These are phyloP conservation scores for Verticillium longisporum DNA, from an alignment of 2,329 filamentous ascomycete species.

Conservation along the genomic window DNA sequence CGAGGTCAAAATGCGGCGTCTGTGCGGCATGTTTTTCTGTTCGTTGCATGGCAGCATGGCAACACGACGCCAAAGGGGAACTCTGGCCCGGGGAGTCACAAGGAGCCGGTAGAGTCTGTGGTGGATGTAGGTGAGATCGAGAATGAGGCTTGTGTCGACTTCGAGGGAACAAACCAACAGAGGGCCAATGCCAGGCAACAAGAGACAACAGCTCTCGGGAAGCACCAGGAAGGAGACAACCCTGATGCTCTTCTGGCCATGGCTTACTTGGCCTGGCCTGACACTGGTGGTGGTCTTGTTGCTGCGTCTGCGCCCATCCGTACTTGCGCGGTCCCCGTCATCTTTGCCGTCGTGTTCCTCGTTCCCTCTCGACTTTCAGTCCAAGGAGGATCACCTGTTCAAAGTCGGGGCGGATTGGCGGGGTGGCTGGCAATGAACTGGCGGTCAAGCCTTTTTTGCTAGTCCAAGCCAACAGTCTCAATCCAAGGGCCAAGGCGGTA, in stretches of 20 bases:
- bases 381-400: background rate
- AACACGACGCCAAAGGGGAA: background rate
- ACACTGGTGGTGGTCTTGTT: background rate
- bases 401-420: constrained; percentile 2
- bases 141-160: constrained; percentile 17
- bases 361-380: background rate
- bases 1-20: background rate
- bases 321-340: background rate
- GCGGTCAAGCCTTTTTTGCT: constrained; percentile 37
- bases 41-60: background rate
- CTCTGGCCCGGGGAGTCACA: background rate
- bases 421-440: constrained; percentile 32
- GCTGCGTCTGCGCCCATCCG: constrained; percentile 1
- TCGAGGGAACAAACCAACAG: constrained; percentile 14
- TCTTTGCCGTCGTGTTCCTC: background rate
- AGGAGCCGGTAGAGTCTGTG: background rate
- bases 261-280: constrained; percentile 1
- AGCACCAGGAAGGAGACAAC: background rate
- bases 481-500: constrained; percentile 16
- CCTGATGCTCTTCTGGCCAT: constrained; percentile 1
- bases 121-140: background rate
- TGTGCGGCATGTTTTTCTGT: background rate
- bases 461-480: constrained; percentile 15
- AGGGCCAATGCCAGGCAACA: constrained; percentile 4
- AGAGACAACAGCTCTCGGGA: background rate